Evolutionary conservation across 2,329 filamentous ascomycete genomes (phyloP), one percentile per base, ranked within the genome.

Genomic region (Dactylonectria estremocensis): DNA sequence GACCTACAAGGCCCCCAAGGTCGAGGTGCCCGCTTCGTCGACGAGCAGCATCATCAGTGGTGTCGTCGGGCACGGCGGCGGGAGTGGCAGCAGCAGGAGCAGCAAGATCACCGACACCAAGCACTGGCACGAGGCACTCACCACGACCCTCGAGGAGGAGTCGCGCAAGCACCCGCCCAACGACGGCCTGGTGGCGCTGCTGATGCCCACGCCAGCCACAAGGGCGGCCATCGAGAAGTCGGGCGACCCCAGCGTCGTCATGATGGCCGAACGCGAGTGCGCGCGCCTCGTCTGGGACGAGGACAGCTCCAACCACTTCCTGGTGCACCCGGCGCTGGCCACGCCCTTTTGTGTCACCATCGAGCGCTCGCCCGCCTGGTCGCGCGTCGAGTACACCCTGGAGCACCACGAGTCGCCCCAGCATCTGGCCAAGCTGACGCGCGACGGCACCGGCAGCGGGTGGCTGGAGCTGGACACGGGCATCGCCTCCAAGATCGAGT

Each of bases 271-370:
- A 77, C 86, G 88, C 35, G 92, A 94, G 80, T 90, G 89, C 72
- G 92, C 90, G 24, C 86, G 90, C 2, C 86, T 95, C 2, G 89
- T 93, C n/a, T 94, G 91, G 88, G 90, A 92, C 74, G 87, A 88
- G 33, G 90, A 92, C 74, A 86, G 83, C 64, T 78, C 80, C 6
- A 86, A 82, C 72, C 86, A 90, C 78, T 92, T 89, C 77, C 83
- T 92, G n/a, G 88, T 88, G 31, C 90, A 91, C 76, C 89, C 89
- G 2, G 87, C 89, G 0, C 83, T 91, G 18, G 86, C 87, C n/a
- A 87, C 88, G 48, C 90, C 90, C 0, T 92, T 92, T 76, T 86
- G 88, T 77, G 83, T 91, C 40, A 86, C 87, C 1, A 82, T 91
- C 52, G 86, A 89, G 77, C 85, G 88, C 18, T 87, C 84, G 24